Conservation (phyloP, 2,329 filamentous ascomycete species). For the Exophiala phaeomuriformis region DNA sequence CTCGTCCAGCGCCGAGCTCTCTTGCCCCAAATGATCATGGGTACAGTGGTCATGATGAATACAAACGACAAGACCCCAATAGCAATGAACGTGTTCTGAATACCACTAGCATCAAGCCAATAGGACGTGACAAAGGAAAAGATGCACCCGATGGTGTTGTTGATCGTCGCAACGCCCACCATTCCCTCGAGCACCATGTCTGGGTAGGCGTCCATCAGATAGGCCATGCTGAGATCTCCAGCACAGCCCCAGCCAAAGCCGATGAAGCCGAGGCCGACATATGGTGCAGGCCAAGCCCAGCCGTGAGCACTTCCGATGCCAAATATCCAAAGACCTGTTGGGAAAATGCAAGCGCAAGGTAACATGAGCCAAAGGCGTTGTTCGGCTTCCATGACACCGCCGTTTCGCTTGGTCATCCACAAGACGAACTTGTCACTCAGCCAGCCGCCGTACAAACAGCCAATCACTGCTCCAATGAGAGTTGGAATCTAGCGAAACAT, state of each 20-base stretch:
- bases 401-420: slow-evolving; percentile 49
- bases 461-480: slow-evolving; percentile 36
- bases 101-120: slow-evolving; percentile 44
- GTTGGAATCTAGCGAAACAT: slow-evolving; percentile 39
- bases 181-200: slow-evolving; percentile 53
- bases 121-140: slow-evolving; percentile 48
- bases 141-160: slow-evolving; percentile 49
- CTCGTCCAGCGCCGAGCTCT: slow-evolving; percentile 43
- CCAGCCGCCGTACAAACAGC: slow-evolving; percentile 42
- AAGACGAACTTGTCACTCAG: slow-evolving; percentile 51
- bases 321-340: slow-evolving; percentile 48
- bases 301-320: slow-evolving; percentile 46
- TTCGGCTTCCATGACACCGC: slow-evolving; percentile 50
- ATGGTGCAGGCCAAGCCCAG: slow-evolving; percentile 49
- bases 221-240: slow-evolving; percentile 50
- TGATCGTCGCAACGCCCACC: slow-evolving; percentile 52
- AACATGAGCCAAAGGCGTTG: slow-evolving; percentile 48
- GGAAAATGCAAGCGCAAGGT: slow-evolving; percentile 45
- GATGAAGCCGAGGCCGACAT: slow-evolving; percentile 51
- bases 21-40: slow-evolving; percentile 52
- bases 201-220: slow-evolving; percentile 50
- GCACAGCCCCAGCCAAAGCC: slow-evolving; percentile 55
- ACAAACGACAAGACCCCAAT: slow-evolving; percentile 47
- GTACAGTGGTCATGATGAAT: slow-evolving; percentile 45
- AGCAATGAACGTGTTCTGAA: slow-evolving; percentile 46